phyloP scores from a whole-genome alignment of 352 stramenopile genomes.

The Halophytophthora batemanensis region DNA sequence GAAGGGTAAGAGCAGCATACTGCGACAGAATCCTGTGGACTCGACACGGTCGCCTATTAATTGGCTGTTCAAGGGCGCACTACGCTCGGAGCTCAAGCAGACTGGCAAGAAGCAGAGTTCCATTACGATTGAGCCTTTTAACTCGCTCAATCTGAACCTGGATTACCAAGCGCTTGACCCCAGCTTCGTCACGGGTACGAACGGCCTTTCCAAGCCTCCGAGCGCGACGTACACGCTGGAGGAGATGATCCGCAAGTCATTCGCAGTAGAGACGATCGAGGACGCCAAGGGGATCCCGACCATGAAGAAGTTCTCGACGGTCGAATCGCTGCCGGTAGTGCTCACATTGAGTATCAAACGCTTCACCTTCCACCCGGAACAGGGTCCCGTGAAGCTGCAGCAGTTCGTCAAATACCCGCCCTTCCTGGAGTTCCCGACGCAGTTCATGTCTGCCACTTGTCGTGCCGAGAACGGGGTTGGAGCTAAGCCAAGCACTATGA shows the following conservation, averaged over 20 bases:
- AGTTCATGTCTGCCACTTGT: slow-evolving; percentile 65
- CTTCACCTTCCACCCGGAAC: slow-evolving; percentile 81
- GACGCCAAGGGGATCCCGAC: slow-evolving; percentile 38
- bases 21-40: slow-evolving; percentile 73
- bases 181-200: slow-evolving; percentile 31
- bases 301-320: slow-evolving; percentile 72
- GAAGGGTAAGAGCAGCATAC: slow-evolving; percentile 69
- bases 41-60: slow-evolving; percentile 71
- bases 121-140: slow-evolving; percentile 85
- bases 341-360: slow-evolving; percentile 83
- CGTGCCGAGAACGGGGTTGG: slow-evolving; percentile 47
- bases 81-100: slow-evolving; percentile 78
- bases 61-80: slow-evolving; percentile 80
- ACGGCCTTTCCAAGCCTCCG: slow-evolving; percentile 33
- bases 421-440: slow-evolving; percentile 64
- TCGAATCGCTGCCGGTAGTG: slow-evolving; percentile 75
- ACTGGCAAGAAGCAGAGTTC: slow-evolving; percentile 69
- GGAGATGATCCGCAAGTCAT: slow-evolving; percentile 75
- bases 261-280: slow-evolving; percentile 75
- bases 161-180: slow-evolving; percentile 46
- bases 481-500: slow-evolving; percentile 2
- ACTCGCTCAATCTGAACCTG: slow-evolving; percentile 81
- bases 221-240: slow-evolving; percentile 50
- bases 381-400: slow-evolving; percentile 76
- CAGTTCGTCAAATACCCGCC: slow-evolving; percentile 82